These are phyloP conservation scores for thale cress (Arabidopsis thaliana) DNA, from an alignment of 345 rosid species.

Conservation along the genomic window DNA sequence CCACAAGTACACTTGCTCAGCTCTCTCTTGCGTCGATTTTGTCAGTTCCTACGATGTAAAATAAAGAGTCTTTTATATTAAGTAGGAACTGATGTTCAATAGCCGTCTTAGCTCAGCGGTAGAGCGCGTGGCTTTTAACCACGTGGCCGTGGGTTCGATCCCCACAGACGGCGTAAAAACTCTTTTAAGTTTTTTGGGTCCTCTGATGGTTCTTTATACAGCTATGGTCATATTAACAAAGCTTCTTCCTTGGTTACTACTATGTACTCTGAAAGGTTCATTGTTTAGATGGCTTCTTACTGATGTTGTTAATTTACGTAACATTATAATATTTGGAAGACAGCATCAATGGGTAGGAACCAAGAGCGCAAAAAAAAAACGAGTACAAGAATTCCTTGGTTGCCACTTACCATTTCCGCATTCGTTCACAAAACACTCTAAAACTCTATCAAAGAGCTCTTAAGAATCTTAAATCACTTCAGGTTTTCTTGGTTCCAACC, in stretches of 20 bases:
- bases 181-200: too few relatives aligned
- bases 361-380: not conserved
- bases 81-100: rapidly evolving
- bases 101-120: constrained; percentile 53
- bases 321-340: not conserved
- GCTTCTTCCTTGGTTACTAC: not conserved
- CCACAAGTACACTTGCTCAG: constrained; percentile 65
- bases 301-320: not conserved
- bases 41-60: not conserved
- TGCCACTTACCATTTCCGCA: constrained; percentile 18
- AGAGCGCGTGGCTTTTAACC: constrained; percentile 57
- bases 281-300: not conserved
- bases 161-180: constrained; percentile 34
- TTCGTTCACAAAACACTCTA: constrained; percentile 27
- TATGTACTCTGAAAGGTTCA: not conserved
- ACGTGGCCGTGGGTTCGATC: constrained; percentile 49
- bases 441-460: not conserved
- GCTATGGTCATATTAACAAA: not conserved
- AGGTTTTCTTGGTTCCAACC: constrained; percentile 20
- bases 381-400: constrained; percentile 1
- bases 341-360: not conserved
- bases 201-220: not conserved
- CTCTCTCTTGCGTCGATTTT: constrained; percentile 8
- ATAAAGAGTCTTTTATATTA: rapidly evolving
- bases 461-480: constrained; percentile 13